Percentiles rank a stretch among this genome's conserved stretches.
These are phyloP conservation scores for Globisporangium canariense DNA, from an alignment of 352 stramenopile species.

Conservation along the genomic window DNA sequence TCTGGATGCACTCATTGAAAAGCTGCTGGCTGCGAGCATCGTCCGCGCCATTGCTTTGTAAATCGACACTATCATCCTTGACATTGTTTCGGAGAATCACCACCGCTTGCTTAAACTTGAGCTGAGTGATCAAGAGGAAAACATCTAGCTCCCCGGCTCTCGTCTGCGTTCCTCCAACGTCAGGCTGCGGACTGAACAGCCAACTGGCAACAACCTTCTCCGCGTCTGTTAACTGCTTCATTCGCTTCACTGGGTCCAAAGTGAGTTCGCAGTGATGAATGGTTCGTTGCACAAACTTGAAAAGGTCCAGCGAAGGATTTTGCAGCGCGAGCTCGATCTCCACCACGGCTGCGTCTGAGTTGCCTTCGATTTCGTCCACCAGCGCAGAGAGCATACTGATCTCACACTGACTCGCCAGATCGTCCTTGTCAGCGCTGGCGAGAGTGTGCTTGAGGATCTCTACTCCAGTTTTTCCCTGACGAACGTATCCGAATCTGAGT, in stretches of 20 bases:
- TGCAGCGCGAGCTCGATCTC: constrained; percentile 23
- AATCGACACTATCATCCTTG: not conserved
- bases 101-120: constrained; percentile 32
- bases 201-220: constrained; percentile 23
- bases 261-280: constrained; percentile 24
- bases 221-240: constrained; percentile 18
- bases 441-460: constrained; percentile 29
- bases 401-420: constrained; percentile 2
- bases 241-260: constrained; percentile 11
- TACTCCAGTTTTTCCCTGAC: constrained; percentile 54
- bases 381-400: constrained; percentile 16
- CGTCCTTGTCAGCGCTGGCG: not conserved
- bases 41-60: not conserved
- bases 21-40: not conserved
- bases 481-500: constrained; percentile 48
- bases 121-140: constrained; percentile 26
- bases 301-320: constrained; percentile 23
- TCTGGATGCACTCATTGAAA: constrained; percentile 17
- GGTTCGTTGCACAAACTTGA: constrained; percentile 32
- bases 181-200: constrained; percentile 3
- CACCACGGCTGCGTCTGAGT: constrained; percentile 17
- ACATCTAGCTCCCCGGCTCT: constrained; percentile 18
- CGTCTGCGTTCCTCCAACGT: not conserved
- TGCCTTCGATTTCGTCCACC: constrained; percentile 42
- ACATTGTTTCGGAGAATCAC: constrained; percentile 13